Evolutionary conservation across 805 yeast genomes (phyloP), one percentile per base, ranked within the genome.

Genomic region (Wickerhamomyces hampshirensis): DNA sequence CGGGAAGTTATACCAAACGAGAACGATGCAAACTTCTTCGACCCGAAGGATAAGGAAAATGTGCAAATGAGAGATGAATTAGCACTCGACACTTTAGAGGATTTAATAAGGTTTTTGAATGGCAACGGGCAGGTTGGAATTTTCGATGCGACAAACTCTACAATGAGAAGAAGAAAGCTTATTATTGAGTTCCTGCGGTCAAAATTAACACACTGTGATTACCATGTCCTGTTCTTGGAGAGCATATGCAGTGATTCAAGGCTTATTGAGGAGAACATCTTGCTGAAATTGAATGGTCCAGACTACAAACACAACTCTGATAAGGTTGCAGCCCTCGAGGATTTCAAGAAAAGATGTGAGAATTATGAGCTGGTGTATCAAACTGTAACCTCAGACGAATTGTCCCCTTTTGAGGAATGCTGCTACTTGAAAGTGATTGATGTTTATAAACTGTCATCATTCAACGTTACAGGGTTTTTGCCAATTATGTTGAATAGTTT

Each of bases 401-500:
- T 47, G 5, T 23, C 59, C 31, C 73, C 66, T 37, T 68, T 67
- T 39, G 55, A 56, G 24, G 67, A 72, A 33, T 66, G 68, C 4
- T 81, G 75, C 49, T 78, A 75, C 42, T 73, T 79, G 26, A 77
- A 79, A 51, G 75, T 79, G 60, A 68, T 79, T 26, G 74, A 79
- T 50, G 81, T 80, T 5, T n/a, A n/a, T n/a, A n/a, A n/a, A 71
- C 70, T 48, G 73, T 74, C 50, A 65, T 78, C 14, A 70, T 75
- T 64, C 49, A 77, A 78, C 47, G 69, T 77, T 21, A 63, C 60
- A 37, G 67, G 64, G 33, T 59, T 44, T 30, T 29, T 43, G 4
- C 49, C 53, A 19, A 26, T 47, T 1, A 42, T 51, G 15, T 34
- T 51, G 14, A 31, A 34, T 15, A 45, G 40, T 31, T 51, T 53